Base-by-base conservation (phyloP, 371 early-diverging fungal genomes). In the Mucor lusitanicus region DNA sequence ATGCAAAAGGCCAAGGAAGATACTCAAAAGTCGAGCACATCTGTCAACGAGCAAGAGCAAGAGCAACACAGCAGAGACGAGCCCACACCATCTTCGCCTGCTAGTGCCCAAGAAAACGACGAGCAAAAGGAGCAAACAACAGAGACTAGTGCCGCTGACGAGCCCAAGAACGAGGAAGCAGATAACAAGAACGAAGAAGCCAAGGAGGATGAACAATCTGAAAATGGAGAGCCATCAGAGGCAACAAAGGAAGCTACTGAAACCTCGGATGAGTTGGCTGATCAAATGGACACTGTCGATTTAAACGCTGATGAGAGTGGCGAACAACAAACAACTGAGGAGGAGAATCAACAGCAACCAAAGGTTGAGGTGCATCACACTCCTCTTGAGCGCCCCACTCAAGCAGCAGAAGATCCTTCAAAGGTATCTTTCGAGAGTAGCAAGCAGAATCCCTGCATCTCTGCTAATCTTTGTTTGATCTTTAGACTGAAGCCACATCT, bases 1-100 rank as follows among this genome's bases (percentile, higher is more conserved):
- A 83, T 87, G 77, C 88, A 87, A 60, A 90, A 89, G 69, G 85
- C 86, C 39, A 84, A 82, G 25, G 89, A 91, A 44, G 89, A 88
- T 56, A 83, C 82, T 60, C 76, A 76, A 39, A 82, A 74, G 58
- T 74, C 68, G 28, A 85, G 73, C 63, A 48, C 61, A 40, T 71
- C 77, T 2, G 1, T 60, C 5, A 66, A 66, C 21, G 66, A 66
- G n/a, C 28, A 48, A 25, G 66, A 66, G n/a, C 28, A 48, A 25
- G 48, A 33, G 5, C 33, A 23, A 35, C n/a, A 42, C 23, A 59
- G 1, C 23, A 42, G 42, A n/a, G 42, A 59, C 2, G 40, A 44
- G 32, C 13, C 15, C 17, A 25, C 54, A 9, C 2, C 37, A 35
- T 35, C 37, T 35, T 35, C 12, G 3, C 37, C 12, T 35, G 37